Evolutionary conservation across 345 rosid species (phyloP), one percentile per base, ranked within the genome.

Genomic region (Aegle marmelos): DNA sequence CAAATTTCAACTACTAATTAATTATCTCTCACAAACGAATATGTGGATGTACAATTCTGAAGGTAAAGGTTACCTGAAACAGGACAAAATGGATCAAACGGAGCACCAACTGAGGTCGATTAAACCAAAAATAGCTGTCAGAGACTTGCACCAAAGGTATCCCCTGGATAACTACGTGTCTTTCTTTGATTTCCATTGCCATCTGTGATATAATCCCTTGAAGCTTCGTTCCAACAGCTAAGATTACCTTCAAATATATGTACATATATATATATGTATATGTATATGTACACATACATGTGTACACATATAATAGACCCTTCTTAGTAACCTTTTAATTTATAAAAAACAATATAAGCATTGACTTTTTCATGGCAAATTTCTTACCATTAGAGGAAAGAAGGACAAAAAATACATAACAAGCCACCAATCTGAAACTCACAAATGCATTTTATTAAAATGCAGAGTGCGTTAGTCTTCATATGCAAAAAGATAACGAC

Each of bases 141-240:
- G 97, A 88, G 69, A 94, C 98, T 83, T 89, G 85, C 31, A 94
- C 99, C 33, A 96, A 93, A 65, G 98, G 99, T 89, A 96, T 91
- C 82, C 98, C 99, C 88, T 96, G 99, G 36, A 96, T 88, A 39
- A 94, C 94, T 0, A 95, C 93, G 33, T 96, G 95, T 81, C 91
- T 94, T 79, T 96, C 94, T 39, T 85, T 87, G 81, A 96, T 96
- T 84, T 96, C 99, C 36, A 96, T 31, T 7, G 99, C 98, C 99
- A 96, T 94, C 73, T 82, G 79, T 65, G 97, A 79, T 84, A 94
- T 91, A 62, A 94, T 90, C 19, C 91, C 90, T 73, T 94, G 99
- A 80, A 94, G 97, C 83, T 96, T 96, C 68, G 98, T 88, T 84
- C 98, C 97, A 41, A 94, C 93, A 4, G 98, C 87, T 78, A 92